These are phyloP conservation scores for Bondarzewia mesenterica DNA, from an alignment of 1,284 basidiomycete genomes.

Conservation along the genomic window DNA sequence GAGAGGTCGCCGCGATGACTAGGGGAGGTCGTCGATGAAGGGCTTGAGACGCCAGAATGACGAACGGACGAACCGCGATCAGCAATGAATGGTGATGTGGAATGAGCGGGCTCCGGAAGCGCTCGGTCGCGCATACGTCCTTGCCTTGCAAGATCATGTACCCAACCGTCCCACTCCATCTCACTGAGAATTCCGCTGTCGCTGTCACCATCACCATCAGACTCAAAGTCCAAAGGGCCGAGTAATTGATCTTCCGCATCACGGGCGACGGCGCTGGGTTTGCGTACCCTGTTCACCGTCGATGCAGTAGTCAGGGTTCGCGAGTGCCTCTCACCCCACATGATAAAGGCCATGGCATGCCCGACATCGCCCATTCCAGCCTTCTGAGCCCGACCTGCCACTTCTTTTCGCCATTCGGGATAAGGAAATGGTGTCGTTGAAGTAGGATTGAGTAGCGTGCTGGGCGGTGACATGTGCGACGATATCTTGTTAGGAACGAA, in stretches of 20 bases:
- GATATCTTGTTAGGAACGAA: constrained; percentile 31
- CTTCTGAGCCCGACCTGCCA: constrained; percentile 40
- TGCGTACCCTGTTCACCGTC: constrained; percentile 1
- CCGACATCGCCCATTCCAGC: constrained; percentile 49
- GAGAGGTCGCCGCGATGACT: no score
- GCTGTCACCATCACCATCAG: constrained; percentile 16
- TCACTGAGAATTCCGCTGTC: constrained; percentile 37
- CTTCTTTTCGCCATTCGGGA: constrained; percentile 51
- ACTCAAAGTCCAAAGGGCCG: constrained; percentile 1
- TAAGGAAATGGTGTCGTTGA: constrained; percentile 33
- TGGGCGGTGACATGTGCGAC: constrained; percentile 13
- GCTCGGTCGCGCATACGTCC: constrained; percentile 7
- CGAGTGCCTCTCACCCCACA: constrained; percentile 27
- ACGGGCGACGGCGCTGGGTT: constrained; percentile 11
- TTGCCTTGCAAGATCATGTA: constrained; percentile 40
- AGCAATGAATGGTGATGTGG: not conserved
- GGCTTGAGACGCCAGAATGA: not conserved
- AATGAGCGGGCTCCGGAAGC: not conserved
- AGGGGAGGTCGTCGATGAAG: not conserved
- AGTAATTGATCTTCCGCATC: not conserved
- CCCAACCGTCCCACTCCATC: constrained; percentile 55
- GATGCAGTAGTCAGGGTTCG: constrained; percentile 9
- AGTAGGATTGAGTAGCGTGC: constrained; percentile 10
- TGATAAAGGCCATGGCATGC: constrained; percentile 39
- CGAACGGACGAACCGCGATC: not conserved